A percentile compares a stretch with the other conserved stretches of the same genome.
These are phyloP conservation scores for Termitomyces sp. DNA, from an alignment of 768 basidiomycete species.

Conservation along the genomic window DNA sequence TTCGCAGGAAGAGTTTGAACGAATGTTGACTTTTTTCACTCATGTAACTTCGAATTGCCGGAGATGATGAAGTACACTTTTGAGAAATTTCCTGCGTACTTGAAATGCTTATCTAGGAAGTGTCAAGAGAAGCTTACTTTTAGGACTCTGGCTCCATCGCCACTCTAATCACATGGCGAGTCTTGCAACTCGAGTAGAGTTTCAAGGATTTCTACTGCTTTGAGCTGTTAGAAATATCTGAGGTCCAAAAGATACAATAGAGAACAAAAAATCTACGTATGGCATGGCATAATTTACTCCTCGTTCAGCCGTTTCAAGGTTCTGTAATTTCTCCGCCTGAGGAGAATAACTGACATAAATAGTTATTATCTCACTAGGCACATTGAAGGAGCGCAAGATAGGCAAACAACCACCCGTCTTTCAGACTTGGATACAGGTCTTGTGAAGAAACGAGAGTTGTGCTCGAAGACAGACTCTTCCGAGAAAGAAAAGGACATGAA, in stretches of 20 bases:
- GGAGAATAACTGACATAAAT: not conserved
- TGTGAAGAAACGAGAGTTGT: not conserved
- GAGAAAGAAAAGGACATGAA: slow-evolving; percentile 6
- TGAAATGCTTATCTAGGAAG: not conserved
- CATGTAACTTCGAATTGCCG: not conserved
- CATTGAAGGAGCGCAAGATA: not conserved
- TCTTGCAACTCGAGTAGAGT: not conserved
- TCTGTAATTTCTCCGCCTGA: not conserved
- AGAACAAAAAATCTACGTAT: not conserved
- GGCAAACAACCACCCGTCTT: not conserved
- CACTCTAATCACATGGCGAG: not conserved
- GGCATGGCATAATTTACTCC: not conserved
- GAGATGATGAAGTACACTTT: not conserved
- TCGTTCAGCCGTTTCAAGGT: not conserved
- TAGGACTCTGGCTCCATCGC: too few relatives aligned
- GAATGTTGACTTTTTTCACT: not conserved
- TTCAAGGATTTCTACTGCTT: not conserved
- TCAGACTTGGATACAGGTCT: not conserved
- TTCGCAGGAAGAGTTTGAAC: not conserved
- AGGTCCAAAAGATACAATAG: not conserved
- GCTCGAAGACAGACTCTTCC: not conserved
- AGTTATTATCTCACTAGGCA: not conserved
- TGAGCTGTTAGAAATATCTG: not conserved
- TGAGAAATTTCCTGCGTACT: not conserved
- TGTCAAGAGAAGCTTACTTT: not conserved